Evolutionary conservation across 352 stramenopile species (phyloP), one percentile per base, ranked within the genome.

Genomic region (Phytophthora boehmeriae): DNA sequence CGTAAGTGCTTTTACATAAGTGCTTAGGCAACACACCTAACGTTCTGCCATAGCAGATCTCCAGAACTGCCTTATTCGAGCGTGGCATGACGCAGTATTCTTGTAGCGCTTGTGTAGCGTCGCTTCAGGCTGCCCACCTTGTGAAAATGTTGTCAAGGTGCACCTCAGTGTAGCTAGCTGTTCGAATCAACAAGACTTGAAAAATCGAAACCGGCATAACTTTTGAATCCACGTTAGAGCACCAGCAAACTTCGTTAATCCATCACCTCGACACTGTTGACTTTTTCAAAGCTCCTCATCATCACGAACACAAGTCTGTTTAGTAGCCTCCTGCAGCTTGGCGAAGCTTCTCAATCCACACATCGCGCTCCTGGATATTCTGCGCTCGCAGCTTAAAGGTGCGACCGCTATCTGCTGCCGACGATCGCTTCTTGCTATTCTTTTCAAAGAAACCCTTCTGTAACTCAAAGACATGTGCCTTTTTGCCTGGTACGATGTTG

Each of bases 351-450:
- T 90, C 66, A 44, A 96, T 90, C 87, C 87, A 96, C 22, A 79
- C 72, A 43, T 93, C 81, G 17, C 86, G 85, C 51, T 94, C 84
- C 64, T 93, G 83, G 41, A 96, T 92, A 32, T 68, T 92, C 52
- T 88, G 73, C 14, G 87, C 85, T n/a, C 87, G 87, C 38, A 96
- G 59, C 47, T 94, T 93, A 57, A 94, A 96, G 43, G 88, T 70
- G 9, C 87, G 85, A 13, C 86, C 85, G 34, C 69, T 90, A 49
- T 95, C 87, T 14, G 71, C 75, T 13, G 83, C 61, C 1, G 86
- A 92, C 4, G 81, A 90, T 8, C 76, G 75, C 48, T 91, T 92
- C 43, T 86, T 90, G 42, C 72, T 84, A 57, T 91, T 92, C 53
- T 91, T 90, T 35, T 92, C 84, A 41, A 95, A 93, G 4, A 95